A percentile compares a stretch with the other conserved stretches of the same genome.
Conservation (phyloP, 2,329 filamentous ascomycete species). For the Blastomyces emzantsi region DNA sequence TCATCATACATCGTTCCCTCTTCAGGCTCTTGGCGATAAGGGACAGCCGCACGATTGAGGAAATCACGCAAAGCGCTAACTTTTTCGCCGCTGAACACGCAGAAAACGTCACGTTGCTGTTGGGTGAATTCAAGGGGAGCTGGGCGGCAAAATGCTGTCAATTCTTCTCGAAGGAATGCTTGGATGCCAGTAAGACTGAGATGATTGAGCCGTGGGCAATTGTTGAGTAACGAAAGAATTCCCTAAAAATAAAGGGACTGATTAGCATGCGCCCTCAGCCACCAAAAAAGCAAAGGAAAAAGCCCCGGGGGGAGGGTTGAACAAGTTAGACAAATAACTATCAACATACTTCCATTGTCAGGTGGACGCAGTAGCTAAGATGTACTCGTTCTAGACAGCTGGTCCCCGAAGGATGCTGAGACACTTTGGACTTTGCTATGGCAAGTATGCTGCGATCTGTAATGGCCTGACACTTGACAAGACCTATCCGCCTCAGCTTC, state of each 20-base stretch:
- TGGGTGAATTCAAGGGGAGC: slow-evolving; percentile 89
- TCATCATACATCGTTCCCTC: slow-evolving; percentile 39
- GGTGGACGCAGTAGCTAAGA: slow-evolving; percentile 82
- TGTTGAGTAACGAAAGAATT: slow-evolving; percentile 79
- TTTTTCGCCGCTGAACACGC: slow-evolving; percentile 86
- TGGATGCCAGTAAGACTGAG: slow-evolving; percentile 89
- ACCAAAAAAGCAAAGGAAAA: background rate
- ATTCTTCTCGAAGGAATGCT: slow-evolving; percentile 76
- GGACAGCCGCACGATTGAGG: slow-evolving; percentile 49
- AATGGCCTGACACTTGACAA: slow-evolving; percentile 88
- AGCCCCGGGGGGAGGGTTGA: too few species aligned
- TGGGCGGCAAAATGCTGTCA: slow-evolving; percentile 75
- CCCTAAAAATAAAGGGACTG: slow-evolving; percentile 47
- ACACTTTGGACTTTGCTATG: slow-evolving; percentile 57
- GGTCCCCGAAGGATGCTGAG: slow-evolving; percentile 49
- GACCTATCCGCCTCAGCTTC: slow-evolving; percentile 85
- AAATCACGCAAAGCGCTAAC: slow-evolving; percentile 69
- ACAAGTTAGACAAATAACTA: background rate
- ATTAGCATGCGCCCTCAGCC: background rate
- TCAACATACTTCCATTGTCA: slow-evolving; percentile 65
- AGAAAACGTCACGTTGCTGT: slow-evolving; percentile 91
- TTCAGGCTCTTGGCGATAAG: slow-evolving; percentile 25
- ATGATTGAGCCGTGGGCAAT: slow-evolving; percentile 86
- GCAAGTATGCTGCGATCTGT: slow-evolving; percentile 84
- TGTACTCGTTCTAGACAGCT: slow-evolving; percentile 85